Percentiles rank a stretch among this genome's conserved stretches.
phyloP scores from a whole-genome alignment of 495 filamentous ascomycete genomes.

The Penicillium ochrochloron region DNA sequence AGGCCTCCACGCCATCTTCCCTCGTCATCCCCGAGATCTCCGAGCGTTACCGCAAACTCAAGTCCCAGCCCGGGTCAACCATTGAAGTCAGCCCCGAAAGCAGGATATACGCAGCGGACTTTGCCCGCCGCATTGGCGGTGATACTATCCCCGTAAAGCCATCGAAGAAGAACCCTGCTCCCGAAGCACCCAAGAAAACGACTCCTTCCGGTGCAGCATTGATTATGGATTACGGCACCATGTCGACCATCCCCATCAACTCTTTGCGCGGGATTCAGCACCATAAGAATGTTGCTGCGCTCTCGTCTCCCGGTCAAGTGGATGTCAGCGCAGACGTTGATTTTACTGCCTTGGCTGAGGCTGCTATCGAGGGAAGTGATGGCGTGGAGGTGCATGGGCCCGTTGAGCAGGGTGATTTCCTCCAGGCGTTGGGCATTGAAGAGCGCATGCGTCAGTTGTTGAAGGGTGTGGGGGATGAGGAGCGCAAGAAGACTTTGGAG shows the following conservation, averaged over 20 bases:
- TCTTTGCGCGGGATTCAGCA: constrained; percentile 83
- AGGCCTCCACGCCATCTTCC: constrained; percentile 75
- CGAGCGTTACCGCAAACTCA: constrained; percentile 75
- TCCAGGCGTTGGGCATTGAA: constrained; percentile 76
- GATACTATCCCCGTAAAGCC: constrained; percentile 47
- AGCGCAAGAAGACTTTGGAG: constrained; percentile 65
- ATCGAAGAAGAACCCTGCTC: constrained; percentile 23
- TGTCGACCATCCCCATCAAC: constrained; percentile 77
- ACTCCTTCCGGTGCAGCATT: constrained; percentile 79
- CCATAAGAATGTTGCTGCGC: constrained; percentile 76
- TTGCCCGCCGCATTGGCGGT: constrained; percentile 83
- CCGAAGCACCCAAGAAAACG: constrained; percentile 48
- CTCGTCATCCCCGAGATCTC: constrained; percentile 85
- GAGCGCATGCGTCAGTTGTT: constrained; percentile 75
- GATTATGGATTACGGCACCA: constrained; percentile 91
- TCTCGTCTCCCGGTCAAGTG: constrained; percentile 74
- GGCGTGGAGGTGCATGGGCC: constrained; percentile 93
- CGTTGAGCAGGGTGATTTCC: constrained; percentile 81
- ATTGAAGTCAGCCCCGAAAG: constrained; percentile 92
- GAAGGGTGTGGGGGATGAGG: constrained; percentile 51
- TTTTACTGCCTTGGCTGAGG: constrained; percentile 81
- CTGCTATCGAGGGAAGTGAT: constrained; percentile 71
- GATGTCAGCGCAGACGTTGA: constrained; percentile 93
- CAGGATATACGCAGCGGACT: constrained; percentile 74
- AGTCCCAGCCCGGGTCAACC: constrained; percentile 60